Conservation (phyloP, 805 yeast genomes). For the Suhomyces sp. region DNA sequence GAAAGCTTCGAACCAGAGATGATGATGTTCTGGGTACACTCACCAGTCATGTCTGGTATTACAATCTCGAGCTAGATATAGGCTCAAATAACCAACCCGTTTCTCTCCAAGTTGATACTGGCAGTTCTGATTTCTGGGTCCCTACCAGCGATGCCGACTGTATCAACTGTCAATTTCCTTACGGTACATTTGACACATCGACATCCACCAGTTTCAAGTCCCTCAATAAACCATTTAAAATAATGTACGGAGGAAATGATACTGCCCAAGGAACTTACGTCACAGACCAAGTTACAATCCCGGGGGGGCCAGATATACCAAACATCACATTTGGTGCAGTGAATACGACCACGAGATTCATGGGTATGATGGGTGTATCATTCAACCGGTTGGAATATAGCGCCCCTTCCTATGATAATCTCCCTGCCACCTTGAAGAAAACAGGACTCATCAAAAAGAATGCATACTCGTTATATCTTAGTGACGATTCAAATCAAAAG, state of each 20-base stretch:
- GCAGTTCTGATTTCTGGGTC: conserved; percentile 12
- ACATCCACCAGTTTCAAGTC: conserved; percentile 5
- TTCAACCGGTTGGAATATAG: background rate
- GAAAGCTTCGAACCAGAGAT: background rate
- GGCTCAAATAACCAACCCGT: conserved; percentile 1
- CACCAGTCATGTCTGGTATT: conserved; percentile 1
- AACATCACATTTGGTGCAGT: conserved; percentile 11
- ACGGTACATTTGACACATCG: conserved; percentile 6
- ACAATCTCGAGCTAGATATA: background rate
- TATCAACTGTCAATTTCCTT: background rate
- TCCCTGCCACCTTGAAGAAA: conserved; percentile 3
- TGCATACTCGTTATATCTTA: conserved; percentile 4
- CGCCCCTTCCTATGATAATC: background rate
- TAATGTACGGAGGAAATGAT: conserved; percentile 6
- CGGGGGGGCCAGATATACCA: conserved; percentile 4
- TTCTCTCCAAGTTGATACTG: conserved; percentile 5
- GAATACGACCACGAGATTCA: conserved; percentile 1
- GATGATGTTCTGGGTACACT: background rate
- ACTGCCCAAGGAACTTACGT: conserved; percentile 8
- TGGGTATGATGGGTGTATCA: conserved; percentile 1
- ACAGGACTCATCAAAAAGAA: conserved; percentile 2
- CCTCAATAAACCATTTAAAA: conserved; percentile 1
- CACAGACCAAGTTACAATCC: conserved; percentile 8
- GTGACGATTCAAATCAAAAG: background rate
- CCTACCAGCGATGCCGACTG: conserved; percentile 4